Evolutionary conservation across 208 protist genomes (phyloP), one percentile per base, ranked within the genome.

Genomic region (Trichomonas tenax): DNA sequence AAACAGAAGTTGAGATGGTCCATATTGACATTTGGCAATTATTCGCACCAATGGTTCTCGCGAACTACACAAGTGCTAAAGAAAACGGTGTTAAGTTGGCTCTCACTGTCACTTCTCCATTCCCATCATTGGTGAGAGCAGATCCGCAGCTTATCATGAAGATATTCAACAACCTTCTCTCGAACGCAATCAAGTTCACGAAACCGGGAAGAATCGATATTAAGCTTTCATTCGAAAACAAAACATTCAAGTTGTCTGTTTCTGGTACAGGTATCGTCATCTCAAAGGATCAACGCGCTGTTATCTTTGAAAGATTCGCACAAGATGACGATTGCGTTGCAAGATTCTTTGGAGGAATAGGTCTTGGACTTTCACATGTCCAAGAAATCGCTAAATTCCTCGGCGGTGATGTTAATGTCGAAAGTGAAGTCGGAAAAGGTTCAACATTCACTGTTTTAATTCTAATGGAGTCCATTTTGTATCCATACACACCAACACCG

Each of bases 161-260:
- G 46, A 96, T 97, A 0, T 23, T 97, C 1, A 41, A 96, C 17
- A 97, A 97, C 86, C 51, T 98, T 0, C 38, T 97, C 15, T 84
- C 90, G 15, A 97, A 98, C 81, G 97, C 97, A 3, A 58, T 97
- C 51, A 97, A 97, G 63, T 98, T 97, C 95, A 97, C 97, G 17
- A 51, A 93, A 17, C 72, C 96, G 89, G 95, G 93, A 45, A 9
- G 58, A 82, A 84, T 96, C 26, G 58, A 46, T 6, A 51, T 96
- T 31, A n/a, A 46, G 0, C n/a, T 72, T 15, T 84, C 81, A 41
- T 84, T 36, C 34, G 89, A 95, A 38, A 38, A 44, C 3, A 46
- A 51, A 72, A 26, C 31, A 26, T 95, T n/a, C 11, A 38, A 36
- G 15, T n/a, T 95, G 44, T 21, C 3, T 26, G 89, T 95, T 17